phyloP scores from a whole-genome alignment of 768 basidiomycete species.

The Kockovaella imperatae region DNA sequence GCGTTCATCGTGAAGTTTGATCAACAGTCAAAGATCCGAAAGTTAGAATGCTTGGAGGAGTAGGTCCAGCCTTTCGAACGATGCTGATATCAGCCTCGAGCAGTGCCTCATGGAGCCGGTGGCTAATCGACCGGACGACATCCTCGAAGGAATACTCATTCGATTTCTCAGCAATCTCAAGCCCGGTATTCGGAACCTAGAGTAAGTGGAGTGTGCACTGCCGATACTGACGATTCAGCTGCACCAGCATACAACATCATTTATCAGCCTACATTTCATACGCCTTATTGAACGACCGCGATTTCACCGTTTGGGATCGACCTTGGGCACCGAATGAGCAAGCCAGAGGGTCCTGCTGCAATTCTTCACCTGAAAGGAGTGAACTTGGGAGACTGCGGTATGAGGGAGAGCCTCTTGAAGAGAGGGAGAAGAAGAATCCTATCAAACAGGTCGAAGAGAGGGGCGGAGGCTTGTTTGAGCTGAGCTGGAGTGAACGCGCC shows the following conservation, averaged over 20 bases:
- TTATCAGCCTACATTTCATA: slow-evolving; percentile 28
- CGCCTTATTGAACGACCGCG: slow-evolving; percentile 17
- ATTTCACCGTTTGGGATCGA: slow-evolving; percentile 40
- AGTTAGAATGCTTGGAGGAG: slow-evolving; percentile 9
- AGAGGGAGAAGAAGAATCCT: slow-evolving; percentile 18
- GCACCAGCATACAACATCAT: slow-evolving; percentile 27
- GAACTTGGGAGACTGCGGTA: slow-evolving; percentile 28
- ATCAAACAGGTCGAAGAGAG: slow-evolving; percentile 16
- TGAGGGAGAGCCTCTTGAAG: slow-evolving; percentile 22
- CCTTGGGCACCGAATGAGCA: slow-evolving; percentile 36
- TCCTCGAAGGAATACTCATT: slow-evolving; percentile 32
- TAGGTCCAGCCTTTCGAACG: slow-evolving; percentile 2
- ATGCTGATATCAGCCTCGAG: slow-evolving; percentile 20
- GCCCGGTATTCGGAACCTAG: slow-evolving; percentile 24
- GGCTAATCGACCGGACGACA: slow-evolving; percentile 35
- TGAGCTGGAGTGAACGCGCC: slow-evolving; percentile 32
- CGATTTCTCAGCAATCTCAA: slow-evolving; percentile 32
- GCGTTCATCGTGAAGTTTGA: slow-evolving; percentile 2
- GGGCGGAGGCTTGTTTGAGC: slow-evolving; percentile 35
- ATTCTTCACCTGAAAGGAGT: slow-evolving; percentile 5
- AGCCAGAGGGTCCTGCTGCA: slow-evolving; percentile 29
- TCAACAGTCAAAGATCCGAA: not conserved
- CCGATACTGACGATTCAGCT: slow-evolving; percentile 11
- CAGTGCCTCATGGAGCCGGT: slow-evolving; percentile 26
- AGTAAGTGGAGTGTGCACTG: slow-evolving; percentile 18